Evolutionary conservation across 2,329 filamentous ascomycete genomes (phyloP).

Genomic region (Parastagonospora avenae): DNA sequence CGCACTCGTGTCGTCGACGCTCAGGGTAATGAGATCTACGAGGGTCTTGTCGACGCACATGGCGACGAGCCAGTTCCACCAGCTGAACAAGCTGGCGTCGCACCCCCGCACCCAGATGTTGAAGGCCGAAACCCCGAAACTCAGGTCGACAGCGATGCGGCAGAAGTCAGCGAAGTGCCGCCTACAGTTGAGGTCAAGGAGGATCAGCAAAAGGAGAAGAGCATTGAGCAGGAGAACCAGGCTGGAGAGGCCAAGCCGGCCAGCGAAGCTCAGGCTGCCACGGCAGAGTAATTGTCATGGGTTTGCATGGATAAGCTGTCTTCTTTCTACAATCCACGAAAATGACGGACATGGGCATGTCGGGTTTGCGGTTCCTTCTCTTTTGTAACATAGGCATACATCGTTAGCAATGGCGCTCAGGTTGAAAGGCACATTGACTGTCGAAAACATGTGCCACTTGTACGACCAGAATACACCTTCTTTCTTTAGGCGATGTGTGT

Average conservation of each 20-base stretch:
- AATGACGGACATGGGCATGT: constrained; percentile 1
- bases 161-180: constrained; percentile 48
- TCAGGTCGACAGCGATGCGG: constrained; percentile 40
- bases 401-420: constrained; percentile 17
- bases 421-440: constrained; percentile 4
- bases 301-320: neutral
- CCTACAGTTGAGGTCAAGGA: constrained; percentile 48
- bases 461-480: constrained; percentile 8
- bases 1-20: constrained; percentile 82
- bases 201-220: constrained; percentile 53
- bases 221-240: constrained; percentile 42
- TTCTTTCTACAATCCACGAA: neutral
- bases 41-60: constrained; percentile 47
- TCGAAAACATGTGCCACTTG: constrained; percentile 8
- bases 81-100: constrained; percentile 44
- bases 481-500: neutral
- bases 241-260: constrained; percentile 41
- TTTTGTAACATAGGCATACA: constrained; percentile 20
- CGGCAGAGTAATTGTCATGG: constrained; percentile 24
- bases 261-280: constrained; percentile 46
- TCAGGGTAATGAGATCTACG: constrained; percentile 75
- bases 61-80: constrained; percentile 11
- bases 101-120: constrained; percentile 61
- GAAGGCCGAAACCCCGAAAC: constrained; percentile 65
- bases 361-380: constrained; percentile 7